A percentile compares a stretch with the other conserved stretches of the same genome.
Evolutionary conservation across 768 basidiomycete species (phyloP).

Genomic region (Lactifluus subvellereus): DNA sequence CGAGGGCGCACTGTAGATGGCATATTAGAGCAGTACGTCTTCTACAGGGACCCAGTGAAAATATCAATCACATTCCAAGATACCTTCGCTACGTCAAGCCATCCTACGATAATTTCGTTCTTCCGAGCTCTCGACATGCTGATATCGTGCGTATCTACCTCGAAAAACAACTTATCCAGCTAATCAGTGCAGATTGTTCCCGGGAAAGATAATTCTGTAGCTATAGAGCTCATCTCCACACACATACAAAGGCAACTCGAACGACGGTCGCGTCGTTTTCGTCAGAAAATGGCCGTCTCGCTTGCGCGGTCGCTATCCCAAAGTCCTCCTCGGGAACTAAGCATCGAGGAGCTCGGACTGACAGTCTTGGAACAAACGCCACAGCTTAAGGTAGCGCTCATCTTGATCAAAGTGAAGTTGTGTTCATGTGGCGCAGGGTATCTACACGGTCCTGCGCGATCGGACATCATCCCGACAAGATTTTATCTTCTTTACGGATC

Average conservation of each 20-base stretch:
- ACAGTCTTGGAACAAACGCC: constrained; percentile 70
- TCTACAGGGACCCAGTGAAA: neutral
- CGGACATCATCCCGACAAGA: constrained; percentile 66
- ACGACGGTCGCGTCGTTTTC: constrained; percentile 67
- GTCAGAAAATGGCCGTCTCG: constrained; percentile 58
- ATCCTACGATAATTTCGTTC: constrained; percentile 89
- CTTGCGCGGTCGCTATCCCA: constrained; percentile 25
- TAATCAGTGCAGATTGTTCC: constrained; percentile 77
- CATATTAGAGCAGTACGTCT: constrained; percentile 75
- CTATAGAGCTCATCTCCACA: constrained; percentile 88
- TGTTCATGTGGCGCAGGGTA: constrained; percentile 50
- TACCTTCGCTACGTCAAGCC: constrained; percentile 95
- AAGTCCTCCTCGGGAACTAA: constrained; percentile 16
- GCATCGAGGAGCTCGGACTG: constrained; percentile 45
- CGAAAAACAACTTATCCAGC: neutral
- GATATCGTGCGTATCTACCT: constrained; percentile 59
- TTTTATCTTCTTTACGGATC: constrained; percentile 89
- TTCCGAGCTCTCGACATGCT: constrained; percentile 78
- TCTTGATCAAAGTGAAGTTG: neutral
- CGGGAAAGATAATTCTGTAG: constrained; percentile 81
- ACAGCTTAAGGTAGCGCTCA: constrained; percentile 61
- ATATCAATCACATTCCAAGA: constrained; percentile 34
- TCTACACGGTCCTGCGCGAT: constrained; percentile 82
- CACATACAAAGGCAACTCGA: constrained; percentile 83
- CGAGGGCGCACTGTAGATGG: constrained; percentile 82